These are phyloP conservation scores for Crithidia thermophila DNA, from an alignment of 208 protist species.

Conservation along the genomic window DNA sequence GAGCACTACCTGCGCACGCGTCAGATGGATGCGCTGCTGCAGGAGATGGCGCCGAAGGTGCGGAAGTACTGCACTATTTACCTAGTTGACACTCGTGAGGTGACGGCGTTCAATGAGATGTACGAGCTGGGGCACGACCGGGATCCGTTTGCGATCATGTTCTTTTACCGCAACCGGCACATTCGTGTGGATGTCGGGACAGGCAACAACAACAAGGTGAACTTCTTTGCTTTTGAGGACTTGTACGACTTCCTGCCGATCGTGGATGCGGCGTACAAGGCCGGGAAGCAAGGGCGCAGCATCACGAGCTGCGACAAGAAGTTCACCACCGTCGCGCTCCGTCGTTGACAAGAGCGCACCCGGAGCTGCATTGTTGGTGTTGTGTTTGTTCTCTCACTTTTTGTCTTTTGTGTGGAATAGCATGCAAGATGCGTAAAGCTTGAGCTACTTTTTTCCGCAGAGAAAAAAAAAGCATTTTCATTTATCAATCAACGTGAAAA, in stretches of 20 bases:
- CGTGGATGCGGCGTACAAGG: conserved; percentile 96
- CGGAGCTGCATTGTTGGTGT: neutral
- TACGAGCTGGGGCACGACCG: conserved; percentile 97
- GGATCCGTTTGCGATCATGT: conserved; percentile 99
- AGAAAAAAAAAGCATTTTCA: neutral
- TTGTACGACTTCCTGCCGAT: conserved; percentile 98
- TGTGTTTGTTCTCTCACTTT: neutral
- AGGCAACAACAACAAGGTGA: conserved; percentile 99
- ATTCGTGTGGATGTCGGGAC: conserved; percentile 99
- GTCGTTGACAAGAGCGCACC: conserved; percentile 14
- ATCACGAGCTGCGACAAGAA: conserved; percentile 97
- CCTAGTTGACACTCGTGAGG: conserved; percentile 75
- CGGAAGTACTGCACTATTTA: conserved; percentile 86
- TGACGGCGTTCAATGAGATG: conserved; percentile 98
- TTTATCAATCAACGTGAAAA: no score
- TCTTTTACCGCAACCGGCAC: conserved; percentile 99
- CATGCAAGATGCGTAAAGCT: no score
- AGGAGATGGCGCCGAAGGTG: conserved; percentile 71
- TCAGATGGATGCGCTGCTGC: conserved; percentile 76
- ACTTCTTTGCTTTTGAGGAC: conserved; percentile 96
- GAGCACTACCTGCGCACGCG: conserved; percentile 69
- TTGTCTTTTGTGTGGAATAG: no score
- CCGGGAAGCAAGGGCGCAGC: conserved; percentile 95
- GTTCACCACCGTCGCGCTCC: conserved; percentile 92
- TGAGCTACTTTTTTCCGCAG: neutral